These are phyloP conservation scores for Pelargonium nanum DNA, from an alignment of 345 rosid species.

Conservation along the genomic window DNA sequence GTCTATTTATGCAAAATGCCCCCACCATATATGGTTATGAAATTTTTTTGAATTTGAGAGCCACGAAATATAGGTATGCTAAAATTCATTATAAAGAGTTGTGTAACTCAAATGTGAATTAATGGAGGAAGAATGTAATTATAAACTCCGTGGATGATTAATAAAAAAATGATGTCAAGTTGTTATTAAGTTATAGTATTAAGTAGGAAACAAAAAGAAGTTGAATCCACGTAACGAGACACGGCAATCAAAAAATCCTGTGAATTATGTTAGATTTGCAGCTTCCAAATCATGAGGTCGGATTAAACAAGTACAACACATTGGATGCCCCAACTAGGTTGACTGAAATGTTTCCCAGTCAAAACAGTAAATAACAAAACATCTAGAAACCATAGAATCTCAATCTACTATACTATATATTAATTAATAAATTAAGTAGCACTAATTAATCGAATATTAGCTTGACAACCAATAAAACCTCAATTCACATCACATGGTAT, in stretches of 20 bases:
- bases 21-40: too few relatives aligned
- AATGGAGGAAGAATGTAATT: too few relatives aligned
- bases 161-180: too few relatives aligned
- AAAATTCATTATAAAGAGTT: too few relatives aligned
- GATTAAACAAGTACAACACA: not conserved
- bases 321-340: slow-evolving; percentile 22
- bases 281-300: slow-evolving; percentile 22
- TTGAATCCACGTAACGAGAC: slow-evolving; percentile 12
- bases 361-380: slow-evolving; percentile 1
- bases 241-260: slow-evolving; percentile 11
- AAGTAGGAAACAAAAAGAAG: not conserved
- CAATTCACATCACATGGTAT: slow-evolving; percentile 31
- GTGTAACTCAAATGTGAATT: too few relatives aligned
- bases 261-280: slow-evolving; percentile 8
- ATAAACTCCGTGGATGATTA: too few relatives aligned
- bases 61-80: too few relatives aligned
- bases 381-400: slow-evolving; percentile 8
- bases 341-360: slow-evolving; percentile 26
- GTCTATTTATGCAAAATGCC: too few relatives aligned
- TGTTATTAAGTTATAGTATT: too few relatives aligned
- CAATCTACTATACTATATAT: too few relatives aligned
- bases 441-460: not conserved
- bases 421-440: not conserved
- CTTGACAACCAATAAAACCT: slow-evolving; percentile 17
- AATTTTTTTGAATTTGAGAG: too few relatives aligned